phyloP scores from a whole-genome alignment of 78 protist species.

The slime mould (Dictyostelium discoideum) region DNA sequence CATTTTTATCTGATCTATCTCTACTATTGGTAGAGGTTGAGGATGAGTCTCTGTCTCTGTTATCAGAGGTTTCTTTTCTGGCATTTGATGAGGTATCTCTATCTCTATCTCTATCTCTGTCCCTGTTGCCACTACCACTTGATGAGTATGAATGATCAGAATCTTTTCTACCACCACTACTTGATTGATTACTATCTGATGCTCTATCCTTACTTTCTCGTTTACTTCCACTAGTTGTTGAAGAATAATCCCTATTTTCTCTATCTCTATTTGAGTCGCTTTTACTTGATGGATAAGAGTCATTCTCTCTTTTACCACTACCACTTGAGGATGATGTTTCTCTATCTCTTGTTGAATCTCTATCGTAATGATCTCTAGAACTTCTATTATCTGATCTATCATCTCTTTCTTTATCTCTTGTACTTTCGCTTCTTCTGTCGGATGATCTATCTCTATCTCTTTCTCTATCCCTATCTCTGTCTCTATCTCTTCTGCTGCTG shows the following conservation, averaged over 20 bases:
- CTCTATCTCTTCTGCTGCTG: too few relatives aligned
- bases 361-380: neutral
- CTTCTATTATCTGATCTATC: constrained; percentile 31
- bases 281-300: neutral
- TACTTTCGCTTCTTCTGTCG: neutral
- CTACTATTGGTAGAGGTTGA: neutral
- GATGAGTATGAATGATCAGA: neutral
- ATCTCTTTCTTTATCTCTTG: constrained; percentile 38
- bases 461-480: neutral
- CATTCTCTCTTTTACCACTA: neutral
- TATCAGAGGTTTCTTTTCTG: neutral
- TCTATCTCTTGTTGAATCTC: neutral
- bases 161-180: neutral
- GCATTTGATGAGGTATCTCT: neutral
- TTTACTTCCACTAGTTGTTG: neutral
- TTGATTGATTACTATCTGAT: neutral
- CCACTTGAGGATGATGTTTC: neutral
- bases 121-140: neutral
- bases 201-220: neutral
- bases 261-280: neutral
- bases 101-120: constrained; percentile 1
- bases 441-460: constrained; percentile 47
- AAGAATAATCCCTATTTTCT: neutral
- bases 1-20: neutral
- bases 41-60: neutral